phyloP scores from a whole-genome alignment of 441 rosid genomes.

The Brassica hybrid region DNA sequence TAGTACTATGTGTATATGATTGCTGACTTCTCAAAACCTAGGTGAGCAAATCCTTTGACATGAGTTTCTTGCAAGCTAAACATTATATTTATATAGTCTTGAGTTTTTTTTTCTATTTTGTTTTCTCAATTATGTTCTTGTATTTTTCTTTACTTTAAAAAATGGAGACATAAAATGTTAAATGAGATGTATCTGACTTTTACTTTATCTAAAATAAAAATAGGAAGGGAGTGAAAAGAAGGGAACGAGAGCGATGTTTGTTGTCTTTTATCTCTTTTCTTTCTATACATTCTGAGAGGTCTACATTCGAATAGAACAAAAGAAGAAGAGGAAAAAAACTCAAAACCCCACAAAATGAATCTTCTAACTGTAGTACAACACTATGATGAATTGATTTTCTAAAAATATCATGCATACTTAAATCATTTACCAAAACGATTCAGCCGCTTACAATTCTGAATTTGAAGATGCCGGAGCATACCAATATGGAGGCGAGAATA shows the following conservation, averaged over 20 bases:
- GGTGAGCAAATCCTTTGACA: background rate
- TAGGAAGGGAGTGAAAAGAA: background rate
- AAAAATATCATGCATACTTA: background rate
- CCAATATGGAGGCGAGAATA: background rate
- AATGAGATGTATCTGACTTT: conserved; percentile 6
- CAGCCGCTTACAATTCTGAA: background rate
- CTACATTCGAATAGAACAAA: background rate
- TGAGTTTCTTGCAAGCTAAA: background rate
- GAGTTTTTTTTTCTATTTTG: background rate
- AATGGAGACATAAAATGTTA: conserved; percentile 4
- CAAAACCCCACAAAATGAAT: background rate
- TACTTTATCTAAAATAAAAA: background rate
- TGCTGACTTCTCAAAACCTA: background rate
- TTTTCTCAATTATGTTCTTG: background rate
- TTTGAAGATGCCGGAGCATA: background rate
- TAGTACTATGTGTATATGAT: background rate
- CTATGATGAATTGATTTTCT: background rate
- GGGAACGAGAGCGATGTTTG: conserved; percentile 10
- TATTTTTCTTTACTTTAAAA: background rate
- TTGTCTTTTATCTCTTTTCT: background rate
- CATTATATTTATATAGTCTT: background rate
- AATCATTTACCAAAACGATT: background rate
- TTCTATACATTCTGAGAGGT: background rate
- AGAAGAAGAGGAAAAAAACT: background rate
- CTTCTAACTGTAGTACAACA: background rate